Percentiles rank a stretch among this genome's conserved stretches.
These are phyloP conservation scores for Linum lewisii DNA, from an alignment of 345 rosid genomes.

Conservation along the genomic window DNA sequence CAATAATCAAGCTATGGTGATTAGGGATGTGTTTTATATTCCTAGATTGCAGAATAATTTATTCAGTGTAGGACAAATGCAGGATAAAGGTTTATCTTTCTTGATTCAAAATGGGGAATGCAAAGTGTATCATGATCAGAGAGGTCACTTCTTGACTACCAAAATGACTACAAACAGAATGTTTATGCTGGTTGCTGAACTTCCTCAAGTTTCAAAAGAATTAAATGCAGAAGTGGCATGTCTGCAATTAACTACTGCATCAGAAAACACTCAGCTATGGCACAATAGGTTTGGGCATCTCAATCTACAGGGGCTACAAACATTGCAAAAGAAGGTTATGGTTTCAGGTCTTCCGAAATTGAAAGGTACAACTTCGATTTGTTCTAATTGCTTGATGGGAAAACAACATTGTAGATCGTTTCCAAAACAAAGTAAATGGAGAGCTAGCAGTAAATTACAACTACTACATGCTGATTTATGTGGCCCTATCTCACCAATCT, in stretches of 20 bases:
- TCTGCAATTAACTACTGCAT: too few relatives aligned
- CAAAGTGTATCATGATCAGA: not conserved
- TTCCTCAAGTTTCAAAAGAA: too few relatives aligned
- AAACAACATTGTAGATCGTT: too few relatives aligned
- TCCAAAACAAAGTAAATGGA: too few relatives aligned
- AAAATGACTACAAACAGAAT: not conserved
- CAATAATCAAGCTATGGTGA: not conserved
- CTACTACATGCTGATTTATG: too few relatives aligned
- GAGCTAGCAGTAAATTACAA: too few relatives aligned
- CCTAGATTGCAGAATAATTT: not conserved
- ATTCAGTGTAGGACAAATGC: not conserved
- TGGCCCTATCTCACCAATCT: too few relatives aligned
- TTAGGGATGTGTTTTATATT: not conserved
- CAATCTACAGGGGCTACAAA: not conserved
- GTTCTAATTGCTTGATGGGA: too few relatives aligned
- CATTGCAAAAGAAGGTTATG: not conserved
- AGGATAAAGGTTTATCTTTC: too few relatives aligned
- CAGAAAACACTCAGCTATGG: not conserved
- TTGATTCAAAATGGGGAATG: not conserved
- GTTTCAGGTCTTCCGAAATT: not conserved
- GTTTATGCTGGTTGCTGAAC: not conserved
- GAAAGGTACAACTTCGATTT: too few relatives aligned
- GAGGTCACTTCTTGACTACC: not conserved
- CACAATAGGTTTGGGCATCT: not conserved
- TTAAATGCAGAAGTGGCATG: too few relatives aligned